Conservation (phyloP, 306 rosid species). For the Cicer pinnatifidum region DNA sequence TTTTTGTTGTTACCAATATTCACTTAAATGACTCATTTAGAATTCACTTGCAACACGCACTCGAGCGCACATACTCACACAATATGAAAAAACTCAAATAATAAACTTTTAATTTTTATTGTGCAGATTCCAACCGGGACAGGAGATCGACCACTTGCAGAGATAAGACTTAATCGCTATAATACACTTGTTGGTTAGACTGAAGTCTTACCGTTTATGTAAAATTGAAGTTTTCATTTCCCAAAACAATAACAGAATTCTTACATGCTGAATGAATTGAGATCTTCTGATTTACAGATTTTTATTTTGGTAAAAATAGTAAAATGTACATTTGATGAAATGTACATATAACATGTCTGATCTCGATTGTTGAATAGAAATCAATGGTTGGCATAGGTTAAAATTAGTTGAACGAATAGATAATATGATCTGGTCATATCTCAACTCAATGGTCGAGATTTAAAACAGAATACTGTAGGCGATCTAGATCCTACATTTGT, state of each 20-base stretch:
- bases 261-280: conserved; percentile 27
- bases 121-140: conserved; percentile 91
- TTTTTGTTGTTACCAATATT: not conserved
- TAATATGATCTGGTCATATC: too few species aligned
- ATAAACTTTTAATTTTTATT: not conserved
- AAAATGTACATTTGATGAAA: conserved; percentile 27
- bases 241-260: conserved; percentile 16
- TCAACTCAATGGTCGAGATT: too few species aligned
- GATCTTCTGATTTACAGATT: conserved; percentile 34
- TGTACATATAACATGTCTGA: conserved; percentile 4
- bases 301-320: conserved; percentile 32
- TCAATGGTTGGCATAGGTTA: too few species aligned
- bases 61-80: not conserved
- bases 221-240: not conserved
- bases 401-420: too few species aligned
- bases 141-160: conserved; percentile 86
- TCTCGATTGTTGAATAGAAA: too few species aligned
- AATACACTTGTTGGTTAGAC: conserved; percentile 82
- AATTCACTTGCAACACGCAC: not conserved
- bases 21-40: not conserved
- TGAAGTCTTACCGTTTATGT: conserved; percentile 12
- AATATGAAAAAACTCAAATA: not conserved
- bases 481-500: too few species aligned
- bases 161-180: conserved; percentile 91
- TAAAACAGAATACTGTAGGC: too few species aligned